These are phyloP conservation scores for Colletotrichum tamarilloi DNA, from an alignment of 2,329 filamentous ascomycete genomes.

Conservation along the genomic window DNA sequence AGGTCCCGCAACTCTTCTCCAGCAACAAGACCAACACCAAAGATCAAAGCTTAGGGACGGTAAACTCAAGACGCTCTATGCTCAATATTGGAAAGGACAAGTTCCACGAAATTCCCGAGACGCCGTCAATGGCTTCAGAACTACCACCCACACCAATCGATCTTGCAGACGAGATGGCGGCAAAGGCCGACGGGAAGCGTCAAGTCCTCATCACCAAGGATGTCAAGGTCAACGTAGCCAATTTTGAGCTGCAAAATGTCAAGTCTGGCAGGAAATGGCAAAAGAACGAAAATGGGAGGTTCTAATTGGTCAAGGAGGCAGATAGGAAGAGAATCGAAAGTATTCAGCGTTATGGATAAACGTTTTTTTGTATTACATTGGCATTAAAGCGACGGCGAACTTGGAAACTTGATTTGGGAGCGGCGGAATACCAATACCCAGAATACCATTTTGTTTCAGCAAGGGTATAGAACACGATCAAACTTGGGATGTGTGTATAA, in stretches of 20 bases:
- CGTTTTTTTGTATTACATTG: not conserved
- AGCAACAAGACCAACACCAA: slow-evolving; percentile 31
- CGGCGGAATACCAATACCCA: not conserved
- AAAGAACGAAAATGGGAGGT: not conserved
- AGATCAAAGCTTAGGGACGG: not conserved
- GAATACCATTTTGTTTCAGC: slow-evolving; percentile 15
- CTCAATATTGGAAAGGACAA: slow-evolving; percentile 16
- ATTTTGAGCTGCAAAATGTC: slow-evolving; percentile 20
- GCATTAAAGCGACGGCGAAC: slow-evolving; percentile 12
- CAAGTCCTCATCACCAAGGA: slow-evolving; percentile 12
- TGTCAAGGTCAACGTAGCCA: not conserved
- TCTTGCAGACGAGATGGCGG: slow-evolving; percentile 31
- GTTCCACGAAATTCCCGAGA: slow-evolving; percentile 5
- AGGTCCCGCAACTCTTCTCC: slow-evolving; percentile 9
- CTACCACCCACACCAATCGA: slow-evolving; percentile 21
- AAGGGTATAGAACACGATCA: not conserved
- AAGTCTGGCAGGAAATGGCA: not conserved
- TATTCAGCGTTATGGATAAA: not conserved
- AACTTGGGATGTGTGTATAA: not conserved
- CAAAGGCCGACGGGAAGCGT: slow-evolving; percentile 26
- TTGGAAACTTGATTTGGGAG: not conserved
- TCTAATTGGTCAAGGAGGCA: not conserved
- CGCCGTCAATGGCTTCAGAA: not conserved
- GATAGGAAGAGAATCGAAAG: not conserved
- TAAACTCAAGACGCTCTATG: slow-evolving; percentile 18